Evolutionary conservation across 495 filamentous ascomycete species (phyloP), one percentile per base, ranked within the genome.

Genomic region (Hypomontagnella monticulosa): DNA sequence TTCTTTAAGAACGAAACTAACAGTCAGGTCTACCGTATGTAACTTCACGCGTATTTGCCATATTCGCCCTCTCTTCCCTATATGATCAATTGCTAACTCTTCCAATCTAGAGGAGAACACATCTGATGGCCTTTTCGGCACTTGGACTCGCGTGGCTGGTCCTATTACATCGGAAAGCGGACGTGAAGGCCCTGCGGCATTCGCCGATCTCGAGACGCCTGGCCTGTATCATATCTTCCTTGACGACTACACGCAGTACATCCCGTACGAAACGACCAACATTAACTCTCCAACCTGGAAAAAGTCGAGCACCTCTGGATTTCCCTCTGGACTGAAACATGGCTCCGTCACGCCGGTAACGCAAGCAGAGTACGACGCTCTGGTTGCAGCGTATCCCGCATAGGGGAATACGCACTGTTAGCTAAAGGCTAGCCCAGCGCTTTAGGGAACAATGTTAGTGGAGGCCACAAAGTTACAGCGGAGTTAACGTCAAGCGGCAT

Each of bases 1-100:
- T 77, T 76, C 60, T 42, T 71, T 32, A 79, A 79, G 50, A 71
- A 79, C 61, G 76, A 79, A 62, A 66, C 72, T 0, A 70, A 63
- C 11, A 68, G 64, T 16, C 70, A 73, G 19, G 66, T 79, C 4
- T 74, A 67, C 56, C 66, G 23, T 27, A 27, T 27, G 23, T 27
- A 27, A 27, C 23, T 27, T 27, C 23, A 27, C 2, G 23, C 6
- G 23, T 27, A 27, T 27, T 27, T 27, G 2, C 23, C 23, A 27
- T n/a, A 6, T 27, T 6, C 2, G 23, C 23, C 23, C 23, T n/a
- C 23, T 27, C 23, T 27, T 27, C 23, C 2, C 23, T 27, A 27
- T 2, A 27, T 27, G 23, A 27, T 27, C 23, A 6, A 6, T 27
- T 27, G 23, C 23, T 27, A 6, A 27, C 23, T 27, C 23, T 27